Base-by-base conservation (phyloP, 2,329 filamentous ascomycete genomes). In the Talaromyces verruculosus region DNA sequence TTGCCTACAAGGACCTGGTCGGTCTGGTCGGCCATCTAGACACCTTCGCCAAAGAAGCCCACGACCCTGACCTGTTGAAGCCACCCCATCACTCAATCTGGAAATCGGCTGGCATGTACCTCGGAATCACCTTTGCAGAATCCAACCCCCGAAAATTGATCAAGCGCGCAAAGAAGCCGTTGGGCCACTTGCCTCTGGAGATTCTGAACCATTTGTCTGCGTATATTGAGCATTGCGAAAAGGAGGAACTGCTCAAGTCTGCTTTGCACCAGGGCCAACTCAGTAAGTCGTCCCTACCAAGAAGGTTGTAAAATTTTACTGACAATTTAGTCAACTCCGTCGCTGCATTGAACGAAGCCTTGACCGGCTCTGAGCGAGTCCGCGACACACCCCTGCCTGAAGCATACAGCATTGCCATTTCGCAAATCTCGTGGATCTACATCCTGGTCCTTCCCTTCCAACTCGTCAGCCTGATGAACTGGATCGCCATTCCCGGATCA, bases 371-470 rank as follows among this genome's bases (percentile, higher is more conserved):
- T 58, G 91, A 95, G 73, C 89, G 92, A 68, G 88, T 96, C 22
- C 86, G 94, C 37, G 91, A 89, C 76, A 96, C 92, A 0, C 92
- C 92, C 1, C 85, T 96, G 0, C 92, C 92, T 2, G 85, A 92
- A 65, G 92, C 91, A 57, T 96, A 96, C 81, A 88, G 86, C 69
- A 95, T 96, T 72, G 87, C 91, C 72, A 93, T 95, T 75, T 88
- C 89, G 22, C 92, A 96, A 76, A 94, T 95, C 74, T 92, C 92
- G 37, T 93, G 91, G 87, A 85, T 93, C 61, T 96, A 95, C 78
- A 88, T 95, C 63, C 80, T 92, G 71, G 84, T 92, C 37, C 84
- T 96, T 0, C 92, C 92, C 5, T 95, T 95, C 83, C 92, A 96
- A 79, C 86, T 96, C 6, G 86, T 87, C 73, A 74, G 76, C 0